phyloP scores from a whole-genome alignment of 73 alveolate species.

The Tetrahymena borealis region DNA sequence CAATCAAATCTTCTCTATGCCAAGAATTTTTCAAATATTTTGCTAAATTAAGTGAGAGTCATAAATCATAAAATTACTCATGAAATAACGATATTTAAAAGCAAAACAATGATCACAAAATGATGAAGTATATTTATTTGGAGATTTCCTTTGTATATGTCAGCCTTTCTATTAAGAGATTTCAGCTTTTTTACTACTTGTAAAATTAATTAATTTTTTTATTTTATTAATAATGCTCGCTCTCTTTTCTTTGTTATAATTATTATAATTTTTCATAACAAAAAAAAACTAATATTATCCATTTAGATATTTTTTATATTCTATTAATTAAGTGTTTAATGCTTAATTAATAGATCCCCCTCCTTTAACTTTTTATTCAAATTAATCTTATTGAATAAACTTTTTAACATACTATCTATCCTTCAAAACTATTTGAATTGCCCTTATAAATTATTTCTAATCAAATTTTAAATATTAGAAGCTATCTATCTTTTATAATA shows the following conservation, averaged over 20 bases:
- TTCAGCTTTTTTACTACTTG: neutral
- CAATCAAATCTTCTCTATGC: neutral
- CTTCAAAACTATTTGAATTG: too few species aligned
- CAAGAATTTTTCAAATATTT: neutral
- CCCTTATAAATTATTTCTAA: too few species aligned
- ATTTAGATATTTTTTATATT: neutral
- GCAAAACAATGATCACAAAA: conserved; percentile 1
- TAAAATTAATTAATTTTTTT: neutral
- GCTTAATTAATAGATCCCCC: too few species aligned
- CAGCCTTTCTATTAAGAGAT: conserved; percentile 1
- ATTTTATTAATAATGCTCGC: neutral
- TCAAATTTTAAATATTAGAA: too few species aligned
- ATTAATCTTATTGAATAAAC: too few species aligned
- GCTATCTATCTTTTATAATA: too few species aligned
- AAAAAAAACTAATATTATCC: neutral
- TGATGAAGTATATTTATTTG: neutral
- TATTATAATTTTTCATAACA: too few species aligned
- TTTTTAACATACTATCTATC: too few species aligned
- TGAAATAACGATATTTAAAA: neutral
- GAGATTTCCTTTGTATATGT: neutral
- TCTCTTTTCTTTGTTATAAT: neutral
- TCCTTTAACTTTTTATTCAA: too few species aligned
- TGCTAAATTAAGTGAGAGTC: neutral
- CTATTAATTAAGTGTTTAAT: neutral
- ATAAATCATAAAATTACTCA: neutral